phyloP scores from a whole-genome alignment of 73 alveolate genomes.

The Tetrahymena borealis region DNA sequence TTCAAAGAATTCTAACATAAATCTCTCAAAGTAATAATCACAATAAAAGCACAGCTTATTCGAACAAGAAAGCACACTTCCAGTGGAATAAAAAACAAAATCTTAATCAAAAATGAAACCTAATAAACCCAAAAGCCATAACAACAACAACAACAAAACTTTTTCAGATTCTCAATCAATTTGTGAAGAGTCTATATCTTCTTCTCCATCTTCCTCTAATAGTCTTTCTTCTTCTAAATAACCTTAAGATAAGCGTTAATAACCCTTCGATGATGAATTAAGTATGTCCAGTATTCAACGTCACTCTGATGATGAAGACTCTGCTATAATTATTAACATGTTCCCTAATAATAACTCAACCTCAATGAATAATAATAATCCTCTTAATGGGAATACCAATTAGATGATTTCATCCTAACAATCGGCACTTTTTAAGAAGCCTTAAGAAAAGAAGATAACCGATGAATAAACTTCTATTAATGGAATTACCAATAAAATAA shows the following conservation, averaged over 20 bases:
- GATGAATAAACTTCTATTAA: not conserved
- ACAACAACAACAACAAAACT: not conserved
- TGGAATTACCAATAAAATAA: not conserved
- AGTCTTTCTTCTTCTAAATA: not conserved
- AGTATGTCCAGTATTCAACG: not conserved
- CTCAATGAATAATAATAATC: not conserved
- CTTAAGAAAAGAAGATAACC: not conserved
- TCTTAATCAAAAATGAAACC: not conserved
- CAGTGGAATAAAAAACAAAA: not conserved
- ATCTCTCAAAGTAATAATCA: not conserved
- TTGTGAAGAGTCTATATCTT: not conserved
- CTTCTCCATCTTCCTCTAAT: not conserved
- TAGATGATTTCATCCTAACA: not conserved
- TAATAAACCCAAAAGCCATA: not conserved
- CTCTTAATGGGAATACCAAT: not conserved
- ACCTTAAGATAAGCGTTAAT: not conserved
- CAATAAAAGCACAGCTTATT: not conserved
- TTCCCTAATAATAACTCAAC: not conserved
- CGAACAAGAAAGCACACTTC: not conserved
- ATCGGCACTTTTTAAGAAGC: not conserved
- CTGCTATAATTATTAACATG: not conserved
- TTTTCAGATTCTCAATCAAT: not conserved
- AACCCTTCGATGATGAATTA: not conserved
- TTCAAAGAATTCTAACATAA: not conserved
- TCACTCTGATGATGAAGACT: not conserved